Evolutionary conservation across 116 monocot genomes (phyloP).

Genomic region (Iris pallida): DNA sequence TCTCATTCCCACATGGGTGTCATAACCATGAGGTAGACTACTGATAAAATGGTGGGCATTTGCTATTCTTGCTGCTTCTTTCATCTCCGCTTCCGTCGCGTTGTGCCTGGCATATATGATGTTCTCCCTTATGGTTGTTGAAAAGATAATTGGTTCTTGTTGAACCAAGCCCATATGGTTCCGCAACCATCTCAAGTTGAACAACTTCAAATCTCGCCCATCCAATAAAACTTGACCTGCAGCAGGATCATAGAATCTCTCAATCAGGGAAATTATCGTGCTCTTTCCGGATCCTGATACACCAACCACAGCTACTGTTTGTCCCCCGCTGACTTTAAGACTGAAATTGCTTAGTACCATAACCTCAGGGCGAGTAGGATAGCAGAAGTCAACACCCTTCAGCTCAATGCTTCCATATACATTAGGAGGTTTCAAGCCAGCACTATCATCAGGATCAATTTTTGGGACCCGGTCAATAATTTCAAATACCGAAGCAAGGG

Average conservation of each 20-base stretch:
- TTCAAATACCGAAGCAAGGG: slow-evolving; percentile 83
- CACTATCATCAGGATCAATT: slow-evolving; percentile 87
- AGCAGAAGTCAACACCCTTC: slow-evolving; percentile 75
- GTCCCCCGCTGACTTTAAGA: slow-evolving; percentile 84
- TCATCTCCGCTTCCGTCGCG: slow-evolving; percentile 87
- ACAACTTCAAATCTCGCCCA: slow-evolving; percentile 78
- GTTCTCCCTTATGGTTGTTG: slow-evolving; percentile 90
- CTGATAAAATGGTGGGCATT: slow-evolving; percentile 99
- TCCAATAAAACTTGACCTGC: slow-evolving; percentile 78
- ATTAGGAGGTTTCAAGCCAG: slow-evolving; percentile 84
- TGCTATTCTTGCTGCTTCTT: slow-evolving; percentile 96
- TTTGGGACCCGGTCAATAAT: slow-evolving; percentile 85
- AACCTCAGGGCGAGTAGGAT: slow-evolving; percentile 74
- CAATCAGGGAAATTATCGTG: slow-evolving; percentile 87
- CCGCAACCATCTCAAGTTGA: slow-evolving; percentile 86
- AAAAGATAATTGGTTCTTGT: slow-evolving; percentile 94
- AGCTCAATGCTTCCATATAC: slow-evolving; percentile 91
- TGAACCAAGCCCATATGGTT: slow-evolving; percentile 91
- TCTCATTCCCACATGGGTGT: slow-evolving; percentile 95
- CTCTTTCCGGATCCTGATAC: slow-evolving; percentile 97
- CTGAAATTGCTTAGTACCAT: slow-evolving; percentile 87
- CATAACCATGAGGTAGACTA: slow-evolving; percentile 94
- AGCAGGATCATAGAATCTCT: slow-evolving; percentile 92
- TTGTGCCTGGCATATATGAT: slow-evolving; percentile 96
- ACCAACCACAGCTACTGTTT: slow-evolving; percentile 93